Base-by-base conservation (phyloP, 768 basidiomycete genomes). In the Naganishia onofrii region DNA sequence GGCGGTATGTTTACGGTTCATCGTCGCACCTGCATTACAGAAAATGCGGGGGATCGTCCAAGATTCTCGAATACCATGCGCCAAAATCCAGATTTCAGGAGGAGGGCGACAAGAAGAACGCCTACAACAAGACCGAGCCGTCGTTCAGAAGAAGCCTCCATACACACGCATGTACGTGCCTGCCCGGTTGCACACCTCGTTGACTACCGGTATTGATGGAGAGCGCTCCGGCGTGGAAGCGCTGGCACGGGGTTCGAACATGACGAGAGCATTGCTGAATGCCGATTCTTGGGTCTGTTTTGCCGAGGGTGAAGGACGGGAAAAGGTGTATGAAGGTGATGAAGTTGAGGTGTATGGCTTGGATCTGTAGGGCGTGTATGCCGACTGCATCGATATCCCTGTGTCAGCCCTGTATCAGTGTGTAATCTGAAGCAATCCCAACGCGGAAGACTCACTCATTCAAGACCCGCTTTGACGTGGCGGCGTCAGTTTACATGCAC, bases 211-310 rank as follows among this genome's bases (percentile, higher is more conserved):
- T 23, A 51, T 51, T 26, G 48, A 38, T 23, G 26, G 55, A 28
- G 31, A 44, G 54, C 17, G 23, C 38, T 32, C 67, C 56, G 4
- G 57, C 15, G 68, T 69, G 19, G 68, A 69, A 63, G 56, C 68
- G 42, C 68, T 69, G 17, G 58, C 68, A 12, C 56, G 68, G 12
- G 56, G 56, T 12, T 57, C 68, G 19, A 58, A 57, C 34, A 58
- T 69, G 68, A 69, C 68, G 1, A 60, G 44, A 28, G 68, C 57
- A 19, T 34, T 69, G 46, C 26, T 57, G 21, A 32, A 52, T 12
- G 68, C 68, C n/a, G 48, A 69, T 58, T 48, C 56, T 48, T 69
- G 68, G 68, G 68, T 69, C 21, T 57, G 56, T 12, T 69, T 69
- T 19, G 44, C 8, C 7, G 68, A 69, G 36, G 68, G 68, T n/a